These are phyloP conservation scores for Leccinum variabile DNA, from an alignment of 1,284 basidiomycete species.

Conservation along the genomic window DNA sequence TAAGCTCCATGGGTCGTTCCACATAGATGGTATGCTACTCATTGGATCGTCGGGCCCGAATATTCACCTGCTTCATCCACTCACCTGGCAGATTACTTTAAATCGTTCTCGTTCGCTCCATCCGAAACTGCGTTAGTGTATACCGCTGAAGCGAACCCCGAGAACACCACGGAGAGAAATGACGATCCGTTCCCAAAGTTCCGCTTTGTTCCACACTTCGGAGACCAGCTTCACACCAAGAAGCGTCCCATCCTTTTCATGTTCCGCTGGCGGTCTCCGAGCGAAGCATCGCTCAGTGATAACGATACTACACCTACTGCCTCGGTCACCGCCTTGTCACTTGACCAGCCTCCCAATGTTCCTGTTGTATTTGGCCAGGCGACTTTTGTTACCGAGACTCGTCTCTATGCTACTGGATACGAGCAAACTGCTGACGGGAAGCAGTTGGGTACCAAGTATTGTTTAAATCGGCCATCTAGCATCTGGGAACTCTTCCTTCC, in stretches of 20 bases:
- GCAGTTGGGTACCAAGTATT: constrained; percentile 59
- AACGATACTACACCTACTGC: constrained; percentile 1
- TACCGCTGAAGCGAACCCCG: constrained; percentile 52
- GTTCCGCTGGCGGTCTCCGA: constrained; percentile 41
- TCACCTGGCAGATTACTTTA: constrained; percentile 51
- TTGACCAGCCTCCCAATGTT: constrained; percentile 13
- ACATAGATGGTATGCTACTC: constrained; percentile 52
- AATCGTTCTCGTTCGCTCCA: constrained; percentile 51
- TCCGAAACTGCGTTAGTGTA: constrained; percentile 55
- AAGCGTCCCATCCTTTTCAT: constrained; percentile 52
- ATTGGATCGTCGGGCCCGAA: not conserved
- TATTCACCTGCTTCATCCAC: not conserved
- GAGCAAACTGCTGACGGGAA: constrained; percentile 56
- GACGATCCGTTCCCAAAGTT: constrained; percentile 49
- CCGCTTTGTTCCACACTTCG: constrained; percentile 53
- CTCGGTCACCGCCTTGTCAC: constrained; percentile 16
- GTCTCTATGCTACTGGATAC: constrained; percentile 61
- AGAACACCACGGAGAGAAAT: not conserved
- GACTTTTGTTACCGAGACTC: constrained; percentile 45
- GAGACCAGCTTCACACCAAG: constrained; percentile 52
- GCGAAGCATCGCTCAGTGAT: not conserved
- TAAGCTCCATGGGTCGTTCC: constrained; percentile 57
- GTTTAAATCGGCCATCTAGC: constrained; percentile 59
- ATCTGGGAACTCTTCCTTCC: constrained; percentile 51
- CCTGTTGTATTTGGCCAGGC: constrained; percentile 54